Conservation (phyloP, 1,139 yeast species). For the Candida tropicalis region DNA sequence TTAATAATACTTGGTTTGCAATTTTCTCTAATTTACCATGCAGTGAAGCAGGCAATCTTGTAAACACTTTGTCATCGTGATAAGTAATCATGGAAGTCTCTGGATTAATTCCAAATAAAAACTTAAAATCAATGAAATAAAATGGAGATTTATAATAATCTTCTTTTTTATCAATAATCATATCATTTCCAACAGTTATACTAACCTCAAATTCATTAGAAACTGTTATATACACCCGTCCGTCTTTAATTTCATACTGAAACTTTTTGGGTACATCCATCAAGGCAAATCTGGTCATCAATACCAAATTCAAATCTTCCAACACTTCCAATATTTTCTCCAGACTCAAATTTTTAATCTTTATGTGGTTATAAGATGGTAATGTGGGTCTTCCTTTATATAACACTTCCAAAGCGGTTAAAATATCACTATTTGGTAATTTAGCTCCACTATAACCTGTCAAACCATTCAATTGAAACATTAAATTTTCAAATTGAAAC, state of each 20-base stretch:
- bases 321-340: slow-evolving; percentile 63
- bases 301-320: slow-evolving; percentile 67
- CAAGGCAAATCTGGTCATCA: slow-evolving; percentile 76
- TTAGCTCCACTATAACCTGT: slow-evolving; percentile 82
- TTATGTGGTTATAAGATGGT: slow-evolving; percentile 64
- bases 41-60: slow-evolving; percentile 36
- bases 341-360: slow-evolving; percentile 54
- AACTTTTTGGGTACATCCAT: slow-evolving; percentile 65
- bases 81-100: slow-evolving; percentile 37
- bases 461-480: slow-evolving; percentile 53
- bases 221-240: slow-evolving; percentile 69
- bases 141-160: slow-evolving; percentile 59
- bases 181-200: slow-evolving; percentile 26
- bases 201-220: slow-evolving; percentile 56
- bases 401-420: slow-evolving; percentile 84
- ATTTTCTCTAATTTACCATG: slow-evolving; percentile 53
- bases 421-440: slow-evolving; percentile 84
- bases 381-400: slow-evolving; percentile 76
- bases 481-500: slow-evolving; percentile 64
- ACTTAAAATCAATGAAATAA: slow-evolving; percentile 74
- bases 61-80: slow-evolving; percentile 27
- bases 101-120: slow-evolving; percentile 53
- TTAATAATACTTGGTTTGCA: slow-evolving; percentile 59
- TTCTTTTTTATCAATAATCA: slow-evolving; percentile 50
- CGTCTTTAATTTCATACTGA: slow-evolving; percentile 69